phyloP scores from a whole-genome alignment of 2,329 filamentous ascomycete genomes.

The Penicillium nordicum region DNA sequence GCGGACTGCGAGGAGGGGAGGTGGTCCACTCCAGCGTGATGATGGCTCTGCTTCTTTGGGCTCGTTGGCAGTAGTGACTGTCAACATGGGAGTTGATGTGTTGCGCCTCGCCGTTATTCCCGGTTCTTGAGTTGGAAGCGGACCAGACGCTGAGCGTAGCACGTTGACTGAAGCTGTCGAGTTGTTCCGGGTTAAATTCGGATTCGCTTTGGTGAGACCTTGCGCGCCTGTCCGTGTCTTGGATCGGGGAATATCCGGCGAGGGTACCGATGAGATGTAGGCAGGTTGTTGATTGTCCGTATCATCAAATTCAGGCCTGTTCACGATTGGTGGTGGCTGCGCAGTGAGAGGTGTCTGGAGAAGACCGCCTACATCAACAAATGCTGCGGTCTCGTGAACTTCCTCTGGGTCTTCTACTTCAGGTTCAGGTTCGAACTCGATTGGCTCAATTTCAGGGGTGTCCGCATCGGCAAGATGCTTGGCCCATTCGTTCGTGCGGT shows the following conservation, averaged over 20 bases:
- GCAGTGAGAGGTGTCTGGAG: slow-evolving; percentile 60
- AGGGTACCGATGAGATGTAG: slow-evolving; percentile 6
- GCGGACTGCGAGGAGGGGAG: slow-evolving; percentile 55
- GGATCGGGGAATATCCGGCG: slow-evolving; percentile 3
- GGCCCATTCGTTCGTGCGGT: slow-evolving; percentile 93
- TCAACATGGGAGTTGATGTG: slow-evolving; percentile 24
- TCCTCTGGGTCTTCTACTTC: slow-evolving; percentile 27
- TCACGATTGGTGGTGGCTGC: slow-evolving; percentile 40
- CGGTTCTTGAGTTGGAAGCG: not conserved
- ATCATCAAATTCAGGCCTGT: slow-evolving; percentile 13
- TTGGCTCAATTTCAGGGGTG: slow-evolving; percentile 54
- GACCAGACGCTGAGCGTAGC: not conserved
- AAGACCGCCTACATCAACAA: slow-evolving; percentile 62
- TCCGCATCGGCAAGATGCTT: slow-evolving; percentile 83
- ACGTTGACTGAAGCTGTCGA: slow-evolving; percentile 13
- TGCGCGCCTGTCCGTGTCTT: slow-evolving; percentile 11
- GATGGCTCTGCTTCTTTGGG: slow-evolving; percentile 17
- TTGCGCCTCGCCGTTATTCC: slow-evolving; percentile 8
- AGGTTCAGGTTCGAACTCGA: slow-evolving; percentile 35
- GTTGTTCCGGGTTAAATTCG: slow-evolving; percentile 10
- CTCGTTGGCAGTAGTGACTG: slow-evolving; percentile 13
- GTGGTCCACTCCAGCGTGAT: slow-evolving; percentile 27
- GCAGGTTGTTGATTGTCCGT: slow-evolving; percentile 18
- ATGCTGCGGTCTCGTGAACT: slow-evolving; percentile 54
- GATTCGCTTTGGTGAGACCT: slow-evolving; percentile 2